Evolutionary conservation across 108 stramenopile species (phyloP), one percentile per base, ranked within the genome.

Genomic region (Nitzschia putrida): DNA sequence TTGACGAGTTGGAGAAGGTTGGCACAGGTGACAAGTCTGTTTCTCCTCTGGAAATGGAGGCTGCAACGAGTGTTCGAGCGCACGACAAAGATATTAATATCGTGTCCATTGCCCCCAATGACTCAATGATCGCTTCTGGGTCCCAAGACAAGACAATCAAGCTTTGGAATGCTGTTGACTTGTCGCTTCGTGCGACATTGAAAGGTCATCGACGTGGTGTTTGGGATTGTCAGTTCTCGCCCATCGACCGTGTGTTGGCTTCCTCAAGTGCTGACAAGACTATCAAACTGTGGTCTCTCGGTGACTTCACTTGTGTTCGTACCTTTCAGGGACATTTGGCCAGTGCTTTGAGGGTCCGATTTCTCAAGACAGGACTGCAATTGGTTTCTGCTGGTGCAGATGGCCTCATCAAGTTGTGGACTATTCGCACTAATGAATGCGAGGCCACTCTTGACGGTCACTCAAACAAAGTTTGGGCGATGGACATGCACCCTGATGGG

Each of bases 41-140:
- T 7, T 53, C 73, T 20, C 55, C 53, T 24, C 57, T 71, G 12
- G 53, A 68, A 12, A 68, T 91, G 11, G 64, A 70, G 29, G 82
- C 83, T 24, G 79, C 75, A 44, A 49, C 68, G 40, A 92, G 92
- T 78, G 77, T 74, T 56, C 88, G 89, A 42, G 93, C 81, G 13
- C 90, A 90, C 66, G 94, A 91, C 45, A 91, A 98, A 80, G 98
- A 97, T 72, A 95, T 98, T 58, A 98, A 98, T 73, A 91, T 94
- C 57, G 78, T 98, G 22, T 87, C 96, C 8, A 72, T 97, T 38
- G 87, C 95, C n/a, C 98, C 97, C 23, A 97, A 98, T 63, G 97
- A 98, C 65, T 94, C 95, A 2, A 47, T 97, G 9, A 83, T 99
- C 21, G 98, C 97, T 50, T 96, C 95, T 43, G 98, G 96, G 25